A percentile compares a stretch with the other conserved stretches of the same genome.
Conservation (phyloP, 192 early-diverging fungal genomes). For the Oehlia diaphana region DNA sequence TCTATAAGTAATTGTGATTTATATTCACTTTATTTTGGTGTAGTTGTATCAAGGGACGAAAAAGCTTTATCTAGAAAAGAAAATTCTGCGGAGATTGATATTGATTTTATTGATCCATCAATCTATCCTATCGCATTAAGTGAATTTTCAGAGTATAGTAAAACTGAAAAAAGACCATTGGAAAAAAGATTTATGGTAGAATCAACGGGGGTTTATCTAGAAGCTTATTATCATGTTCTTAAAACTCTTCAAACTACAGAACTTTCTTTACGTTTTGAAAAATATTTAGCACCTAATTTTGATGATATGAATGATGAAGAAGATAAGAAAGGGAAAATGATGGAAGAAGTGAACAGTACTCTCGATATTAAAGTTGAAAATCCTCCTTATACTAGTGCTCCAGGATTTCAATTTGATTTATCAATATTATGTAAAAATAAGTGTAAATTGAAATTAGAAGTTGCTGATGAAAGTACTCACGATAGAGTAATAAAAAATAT, state of each 20-base stretch:
- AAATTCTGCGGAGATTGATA: constrained; percentile 21
- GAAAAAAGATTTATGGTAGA: constrained; percentile 41
- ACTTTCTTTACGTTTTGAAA: constrained; percentile 42
- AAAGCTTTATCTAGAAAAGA: constrained; percentile 31
- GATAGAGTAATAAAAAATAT: neutral
- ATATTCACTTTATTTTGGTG: constrained; percentile 33
- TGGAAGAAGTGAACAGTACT: neutral
- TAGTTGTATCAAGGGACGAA: constrained; percentile 35
- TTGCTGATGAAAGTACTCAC: neutral
- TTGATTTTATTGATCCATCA: constrained; percentile 35
- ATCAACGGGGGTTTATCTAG: constrained; percentile 37
- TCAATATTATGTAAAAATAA: neutral
- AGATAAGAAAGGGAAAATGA: too few relatives aligned
- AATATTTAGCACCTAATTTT: constrained; percentile 32
- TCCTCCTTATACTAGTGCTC: constrained; percentile 2
- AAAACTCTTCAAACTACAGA: constrained; percentile 36
- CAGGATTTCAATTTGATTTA: constrained; percentile 9
- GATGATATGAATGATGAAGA: neutral
- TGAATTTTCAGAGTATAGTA: neutral
- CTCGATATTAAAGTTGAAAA: neutral
- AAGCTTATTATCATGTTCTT: constrained; percentile 37
- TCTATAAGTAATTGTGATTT: neutral
- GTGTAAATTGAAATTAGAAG: neutral
- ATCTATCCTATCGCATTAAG: constrained; percentile 29
- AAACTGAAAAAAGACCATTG: neutral